These are phyloP conservation scores for Fusarium fujikuroi DNA, from an alignment of 2,329 filamentous ascomycete species.

Conservation along the genomic window DNA sequence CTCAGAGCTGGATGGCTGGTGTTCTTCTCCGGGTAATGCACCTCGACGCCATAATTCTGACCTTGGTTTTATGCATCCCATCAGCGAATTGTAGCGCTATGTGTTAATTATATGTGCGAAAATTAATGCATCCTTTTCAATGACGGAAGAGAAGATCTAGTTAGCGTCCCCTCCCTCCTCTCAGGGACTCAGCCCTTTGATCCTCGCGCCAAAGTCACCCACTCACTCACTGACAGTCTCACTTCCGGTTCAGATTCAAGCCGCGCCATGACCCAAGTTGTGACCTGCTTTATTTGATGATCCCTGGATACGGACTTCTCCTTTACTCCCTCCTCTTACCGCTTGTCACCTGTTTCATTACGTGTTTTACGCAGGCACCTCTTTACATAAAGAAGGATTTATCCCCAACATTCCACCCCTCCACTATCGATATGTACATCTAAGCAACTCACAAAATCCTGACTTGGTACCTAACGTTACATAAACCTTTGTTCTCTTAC, in stretches of 20 bases:
- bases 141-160: conserved; percentile 11
- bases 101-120: conserved; percentile 8
- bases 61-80: conserved; percentile 24
- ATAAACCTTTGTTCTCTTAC: neutral
- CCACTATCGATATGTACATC: conserved; percentile 17
- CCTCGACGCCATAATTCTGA: conserved; percentile 39
- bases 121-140: conserved; percentile 11
- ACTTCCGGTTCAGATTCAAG: conserved; percentile 7
- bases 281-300: conserved; percentile 7
- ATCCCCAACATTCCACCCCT: conserved; percentile 8
- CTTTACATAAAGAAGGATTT: conserved; percentile 38
- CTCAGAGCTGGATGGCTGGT: conserved; percentile 24
- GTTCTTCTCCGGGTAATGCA: conserved; percentile 20
- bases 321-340: conserved; percentile 11
- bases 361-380: conserved; percentile 5
- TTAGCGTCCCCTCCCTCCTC: conserved; percentile 19
- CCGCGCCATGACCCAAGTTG: conserved; percentile 7
- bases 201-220: conserved; percentile 19
- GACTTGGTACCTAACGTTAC: neutral
- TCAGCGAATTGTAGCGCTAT: conserved; percentile 7
- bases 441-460: conserved; percentile 2
- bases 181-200: neutral
- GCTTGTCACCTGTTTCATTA: conserved; percentile 12
- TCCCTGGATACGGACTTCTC: neutral
- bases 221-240: neutral